Percentiles rank a stretch among this genome's conserved stretches.
Conservation (phyloP, 2,329 filamentous ascomycete genomes). For the Didymella keratinophila region DNA sequence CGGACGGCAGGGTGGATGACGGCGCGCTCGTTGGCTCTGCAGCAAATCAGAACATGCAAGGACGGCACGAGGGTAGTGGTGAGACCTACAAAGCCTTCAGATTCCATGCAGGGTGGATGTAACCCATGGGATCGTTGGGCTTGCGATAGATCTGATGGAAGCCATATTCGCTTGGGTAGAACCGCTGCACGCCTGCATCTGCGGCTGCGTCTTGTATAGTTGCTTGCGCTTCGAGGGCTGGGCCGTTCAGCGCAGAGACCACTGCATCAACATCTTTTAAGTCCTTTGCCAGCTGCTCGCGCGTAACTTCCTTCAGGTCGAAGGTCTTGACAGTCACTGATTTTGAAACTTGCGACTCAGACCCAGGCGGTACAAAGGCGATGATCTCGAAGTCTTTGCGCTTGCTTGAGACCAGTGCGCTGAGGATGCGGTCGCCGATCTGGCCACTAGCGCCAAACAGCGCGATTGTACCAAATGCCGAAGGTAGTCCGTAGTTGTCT, state of each 20-base stretch:
- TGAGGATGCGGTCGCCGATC: not conserved
- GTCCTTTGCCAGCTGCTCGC: slow-evolving; percentile 8
- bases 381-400: not conserved
- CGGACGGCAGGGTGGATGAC: slow-evolving; percentile 13
- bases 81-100: not conserved
- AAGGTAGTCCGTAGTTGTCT: not conserved
- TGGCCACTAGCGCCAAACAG: not conserved
- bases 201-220: slow-evolving; percentile 36
- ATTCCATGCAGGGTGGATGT: slow-evolving; percentile 20
- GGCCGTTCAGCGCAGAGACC: slow-evolving; percentile 34
- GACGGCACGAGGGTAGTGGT: too few species aligned
- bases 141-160: not conserved
- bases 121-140: slow-evolving; percentile 13
- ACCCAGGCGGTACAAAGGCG: not conserved
- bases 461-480: not conserved
- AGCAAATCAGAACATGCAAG: not conserved
- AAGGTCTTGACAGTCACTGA: not conserved
- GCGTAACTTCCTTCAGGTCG: not conserved
- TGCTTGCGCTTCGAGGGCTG: slow-evolving; percentile 26
- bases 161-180: not conserved
- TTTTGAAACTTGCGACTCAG: not conserved
- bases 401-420: not conserved
- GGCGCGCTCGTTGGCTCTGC: not conserved
- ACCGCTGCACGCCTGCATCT: slow-evolving; percentile 35
- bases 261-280: slow-evolving; percentile 32